Evolutionary conservation across 1,284 basidiomycete species (phyloP).

Genomic region (Trametes polyzona): DNA sequence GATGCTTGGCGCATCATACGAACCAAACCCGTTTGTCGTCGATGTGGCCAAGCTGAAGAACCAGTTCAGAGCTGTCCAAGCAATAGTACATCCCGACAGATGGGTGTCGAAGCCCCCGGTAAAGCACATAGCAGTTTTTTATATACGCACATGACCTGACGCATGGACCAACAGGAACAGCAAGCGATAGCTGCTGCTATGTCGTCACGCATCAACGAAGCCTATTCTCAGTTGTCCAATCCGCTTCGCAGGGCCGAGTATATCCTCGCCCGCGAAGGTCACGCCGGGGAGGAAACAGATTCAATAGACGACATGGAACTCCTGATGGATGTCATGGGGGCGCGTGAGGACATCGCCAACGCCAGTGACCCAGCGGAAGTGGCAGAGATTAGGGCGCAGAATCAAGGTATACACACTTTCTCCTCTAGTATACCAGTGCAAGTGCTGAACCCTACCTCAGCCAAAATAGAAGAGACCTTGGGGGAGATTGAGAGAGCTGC

Average conservation of each 20-base stretch:
- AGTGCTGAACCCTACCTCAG: slow-evolving; percentile 41
- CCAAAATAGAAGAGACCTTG: slow-evolving; percentile 53
- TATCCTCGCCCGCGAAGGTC: slow-evolving; percentile 66
- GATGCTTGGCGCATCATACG: slow-evolving; percentile 60
- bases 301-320: slow-evolving; percentile 74
- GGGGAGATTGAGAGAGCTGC: slow-evolving; percentile 56
- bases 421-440: neutral
- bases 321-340: slow-evolving; percentile 81
- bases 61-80: slow-evolving; percentile 69
- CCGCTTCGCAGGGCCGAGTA: slow-evolving; percentile 74
- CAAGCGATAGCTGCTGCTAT: slow-evolving; percentile 63
- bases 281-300: slow-evolving; percentile 74
- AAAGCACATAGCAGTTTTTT: neutral
- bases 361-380: slow-evolving; percentile 57
- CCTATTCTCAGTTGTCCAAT: slow-evolving; percentile 68
- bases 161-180: slow-evolving; percentile 47
- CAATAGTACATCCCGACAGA: slow-evolving; percentile 80
- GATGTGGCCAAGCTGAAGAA: slow-evolving; percentile 58
- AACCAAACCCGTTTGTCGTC: slow-evolving; percentile 69
- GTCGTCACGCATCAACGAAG: slow-evolving; percentile 77
- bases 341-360: slow-evolving; percentile 79
- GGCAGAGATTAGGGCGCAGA: slow-evolving; percentile 54
- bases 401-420: slow-evolving; percentile 56
- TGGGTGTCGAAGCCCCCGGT: slow-evolving; percentile 59
- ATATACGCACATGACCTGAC: neutral